A percentile compares a stretch with the other conserved stretches of the same genome.
Conservation (phyloP, 2,329 filamentous ascomycete genomes). For the Aureobasidium musti region DNA sequence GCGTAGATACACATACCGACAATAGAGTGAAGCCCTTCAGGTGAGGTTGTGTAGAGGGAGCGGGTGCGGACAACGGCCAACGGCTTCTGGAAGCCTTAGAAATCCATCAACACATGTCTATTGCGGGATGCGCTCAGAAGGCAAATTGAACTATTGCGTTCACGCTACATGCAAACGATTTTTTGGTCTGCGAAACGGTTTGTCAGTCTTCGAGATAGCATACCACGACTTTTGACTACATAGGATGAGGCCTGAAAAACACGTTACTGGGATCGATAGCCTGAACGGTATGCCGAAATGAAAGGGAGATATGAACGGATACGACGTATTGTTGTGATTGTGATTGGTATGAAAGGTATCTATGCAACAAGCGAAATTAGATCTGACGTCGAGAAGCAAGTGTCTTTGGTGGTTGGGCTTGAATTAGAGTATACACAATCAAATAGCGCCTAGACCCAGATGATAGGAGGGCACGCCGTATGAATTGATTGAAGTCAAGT, state of each 20-base stretch:
- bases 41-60: background rate
- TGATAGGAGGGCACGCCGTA: slow-evolving; percentile 17
- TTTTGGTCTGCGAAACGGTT: slow-evolving; percentile 20
- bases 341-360: slow-evolving; percentile 20
- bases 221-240: slow-evolving; percentile 18
- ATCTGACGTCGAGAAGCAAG: slow-evolving; percentile 5
- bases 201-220: background rate
- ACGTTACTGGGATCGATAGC: slow-evolving; percentile 26
- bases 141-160: slow-evolving; percentile 6
- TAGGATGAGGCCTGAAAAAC: background rate
- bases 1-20: background rate
- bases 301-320: slow-evolving; percentile 26
- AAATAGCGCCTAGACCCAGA: slow-evolving; percentile 9
- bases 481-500: slow-evolving; percentile 2
- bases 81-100: slow-evolving; percentile 15
- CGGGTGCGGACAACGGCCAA: slow-evolving; percentile 16
- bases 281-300: slow-evolving; percentile 29
- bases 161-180: slow-evolving; percentile 15
- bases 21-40: background rate
- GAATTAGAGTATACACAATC: slow-evolving; percentile 20
- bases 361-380: slow-evolving; percentile 23
- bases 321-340: slow-evolving; percentile 21
- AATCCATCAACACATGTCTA: background rate
- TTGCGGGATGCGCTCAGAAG: background rate
- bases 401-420: slow-evolving; percentile 9